Percentiles rank a stretch among this genome's conserved stretches.
These are phyloP conservation scores for Dryadomyces sulphureus DNA, from an alignment of 2,329 filamentous ascomycete genomes.

Conservation along the genomic window DNA sequence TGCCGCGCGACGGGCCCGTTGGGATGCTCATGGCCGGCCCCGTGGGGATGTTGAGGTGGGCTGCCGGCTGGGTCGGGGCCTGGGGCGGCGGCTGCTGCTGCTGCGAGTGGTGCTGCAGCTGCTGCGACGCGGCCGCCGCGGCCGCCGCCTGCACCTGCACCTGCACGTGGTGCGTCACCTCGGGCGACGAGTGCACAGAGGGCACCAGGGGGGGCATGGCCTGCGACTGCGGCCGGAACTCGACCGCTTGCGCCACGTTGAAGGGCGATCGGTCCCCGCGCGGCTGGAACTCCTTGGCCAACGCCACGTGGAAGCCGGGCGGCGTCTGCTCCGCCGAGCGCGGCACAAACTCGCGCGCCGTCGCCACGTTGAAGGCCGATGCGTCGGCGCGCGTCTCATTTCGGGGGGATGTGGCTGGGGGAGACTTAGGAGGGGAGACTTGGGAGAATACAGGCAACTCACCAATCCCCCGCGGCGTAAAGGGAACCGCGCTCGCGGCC, in stretches of 20 bases:
- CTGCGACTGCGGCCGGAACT: constrained; percentile 9
- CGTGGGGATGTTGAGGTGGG: constrained; percentile 2
- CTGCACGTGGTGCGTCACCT: constrained; percentile 1
- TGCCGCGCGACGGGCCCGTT: constrained; percentile 7
- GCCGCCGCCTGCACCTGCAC: neutral
- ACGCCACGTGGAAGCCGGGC: constrained; percentile 5
- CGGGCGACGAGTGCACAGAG: constrained; percentile 2
- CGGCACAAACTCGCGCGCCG: constrained; percentile 28
- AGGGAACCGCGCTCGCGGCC: constrained; percentile 75
- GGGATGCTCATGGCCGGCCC: constrained; percentile 7
- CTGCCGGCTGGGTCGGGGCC: neutral
- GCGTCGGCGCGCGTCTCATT: constrained; percentile 7
- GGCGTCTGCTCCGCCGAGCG: constrained; percentile 5
- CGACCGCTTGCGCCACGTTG: constrained; percentile 10
- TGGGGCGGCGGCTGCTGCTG: neutral
- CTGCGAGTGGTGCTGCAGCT: neutral
- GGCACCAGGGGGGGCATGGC: neutral
- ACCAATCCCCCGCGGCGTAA: constrained; percentile 54
- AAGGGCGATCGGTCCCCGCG: constrained; percentile 10
- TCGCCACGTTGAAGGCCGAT: constrained; percentile 38
- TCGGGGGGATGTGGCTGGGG: too few species aligned
- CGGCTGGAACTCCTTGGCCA: constrained; percentile 8
- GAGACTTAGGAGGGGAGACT: neutral
- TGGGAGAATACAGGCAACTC: constrained; percentile 8
- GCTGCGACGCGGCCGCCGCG: neutral